A percentile compares a stretch with the other conserved stretches of the same genome.
Conservation (phyloP, 805 yeast genomes). For the Lachancea kluyveri region DNA sequence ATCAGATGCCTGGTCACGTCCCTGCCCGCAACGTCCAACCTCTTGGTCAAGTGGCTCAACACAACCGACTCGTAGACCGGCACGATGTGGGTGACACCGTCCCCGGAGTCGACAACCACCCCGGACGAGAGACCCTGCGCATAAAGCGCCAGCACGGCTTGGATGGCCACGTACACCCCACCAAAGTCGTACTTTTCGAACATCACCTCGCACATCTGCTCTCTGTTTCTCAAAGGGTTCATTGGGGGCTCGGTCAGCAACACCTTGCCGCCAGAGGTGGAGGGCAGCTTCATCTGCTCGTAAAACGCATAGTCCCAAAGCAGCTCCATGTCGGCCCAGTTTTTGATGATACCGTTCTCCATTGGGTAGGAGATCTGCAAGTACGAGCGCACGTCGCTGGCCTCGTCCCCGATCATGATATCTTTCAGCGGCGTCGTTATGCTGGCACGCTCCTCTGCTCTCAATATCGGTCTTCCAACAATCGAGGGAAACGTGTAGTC, state of each 20-base stretch:
- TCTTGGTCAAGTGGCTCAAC: slow-evolving; percentile 84
- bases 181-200: slow-evolving; percentile 88
- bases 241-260: slow-evolving; percentile 95
- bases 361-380: slow-evolving; percentile 94
- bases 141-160: slow-evolving; percentile 95
- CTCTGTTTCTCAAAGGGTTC: slow-evolving; percentile 90
- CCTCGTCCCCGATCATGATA: slow-evolving; percentile 97
- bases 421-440: slow-evolving; percentile 68
- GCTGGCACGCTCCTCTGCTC: slow-evolving; percentile 89
- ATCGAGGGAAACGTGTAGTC: slow-evolving; percentile 95
- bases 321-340: slow-evolving; percentile 99
- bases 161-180: slow-evolving; percentile 93
- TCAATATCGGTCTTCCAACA: slow-evolving; percentile 92
- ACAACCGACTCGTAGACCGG: slow-evolving; percentile 97
- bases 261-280: slow-evolving; percentile 71
- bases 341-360: slow-evolving; percentile 96
- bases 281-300: slow-evolving; percentile 77
- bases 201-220: slow-evolving; percentile 90
- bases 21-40: slow-evolving; percentile 96
- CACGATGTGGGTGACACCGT: slow-evolving; percentile 96
- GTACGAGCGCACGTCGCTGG: slow-evolving; percentile 81
- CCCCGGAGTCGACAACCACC: slow-evolving; percentile 98
- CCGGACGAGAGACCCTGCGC: slow-evolving; percentile 97
- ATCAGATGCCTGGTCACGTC: slow-evolving; percentile 96
- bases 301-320: slow-evolving; percentile 97